Conservation (phyloP, 306 rosid genomes). For the Cicer yamashitae region DNA sequence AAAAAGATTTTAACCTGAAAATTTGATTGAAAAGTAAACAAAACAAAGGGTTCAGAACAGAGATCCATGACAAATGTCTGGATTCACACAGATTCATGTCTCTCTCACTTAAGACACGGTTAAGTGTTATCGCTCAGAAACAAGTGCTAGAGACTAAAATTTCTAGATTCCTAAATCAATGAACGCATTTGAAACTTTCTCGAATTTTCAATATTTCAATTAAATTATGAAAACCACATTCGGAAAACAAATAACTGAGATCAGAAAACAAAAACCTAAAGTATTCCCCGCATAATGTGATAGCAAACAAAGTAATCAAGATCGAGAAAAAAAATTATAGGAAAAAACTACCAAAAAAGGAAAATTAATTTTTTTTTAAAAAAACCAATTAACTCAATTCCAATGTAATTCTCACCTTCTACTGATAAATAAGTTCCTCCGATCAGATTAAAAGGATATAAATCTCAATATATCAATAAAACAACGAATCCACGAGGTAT, state of each 20-base stretch:
- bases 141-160: conserved; percentile 35
- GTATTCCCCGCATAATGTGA: conserved; percentile 35
- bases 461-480: conserved; percentile 36
- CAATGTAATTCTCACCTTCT: conserved; percentile 42
- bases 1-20: conserved; percentile 11
- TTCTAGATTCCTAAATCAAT: conserved; percentile 34
- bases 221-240: background rate
- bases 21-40: conserved; percentile 48
- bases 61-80: conserved; percentile 52
- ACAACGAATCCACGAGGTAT: conserved; percentile 24
- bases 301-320: conserved; percentile 31
- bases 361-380: background rate
- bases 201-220: background rate
- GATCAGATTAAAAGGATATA: conserved; percentile 12
- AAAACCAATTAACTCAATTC: conserved; percentile 24
- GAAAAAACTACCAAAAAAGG: background rate
- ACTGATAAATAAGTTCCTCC: conserved; percentile 14
- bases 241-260: background rate
- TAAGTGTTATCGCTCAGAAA: conserved; percentile 51
- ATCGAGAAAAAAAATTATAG: background rate
- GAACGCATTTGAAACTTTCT: conserved; percentile 17
- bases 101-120: conserved; percentile 58
- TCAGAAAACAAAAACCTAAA: conserved; percentile 31
- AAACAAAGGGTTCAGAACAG: conserved; percentile 52
- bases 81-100: conserved; percentile 57